Evolutionary conservation across 768 basidiomycete species (phyloP).

Genomic region (Suillus placidus): DNA sequence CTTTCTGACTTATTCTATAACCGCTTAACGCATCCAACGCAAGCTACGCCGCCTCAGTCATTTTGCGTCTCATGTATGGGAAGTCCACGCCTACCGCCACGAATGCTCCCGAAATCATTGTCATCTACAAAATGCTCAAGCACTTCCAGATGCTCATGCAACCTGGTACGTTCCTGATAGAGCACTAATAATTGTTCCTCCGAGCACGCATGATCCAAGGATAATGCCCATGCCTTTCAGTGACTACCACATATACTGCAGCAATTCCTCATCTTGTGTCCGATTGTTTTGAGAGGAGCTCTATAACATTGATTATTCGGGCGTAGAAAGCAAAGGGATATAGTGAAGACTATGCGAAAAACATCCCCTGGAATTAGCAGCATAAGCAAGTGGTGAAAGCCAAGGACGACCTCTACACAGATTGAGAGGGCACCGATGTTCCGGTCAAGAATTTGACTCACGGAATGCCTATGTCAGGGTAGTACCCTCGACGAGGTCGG

Average conservation of each 20-base stretch:
- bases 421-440: background rate
- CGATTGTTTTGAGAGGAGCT: background rate
- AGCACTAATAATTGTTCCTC: no score
- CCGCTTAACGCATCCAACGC: no score
- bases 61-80: no score
- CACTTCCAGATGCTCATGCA: no score
- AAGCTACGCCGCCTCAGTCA: no score
- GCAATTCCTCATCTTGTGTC: background rate
- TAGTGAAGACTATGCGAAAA: no score
- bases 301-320: background rate
- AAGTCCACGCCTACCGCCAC: no score
- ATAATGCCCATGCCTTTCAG: background rate
- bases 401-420: background rate
- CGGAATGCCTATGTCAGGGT: background rate
- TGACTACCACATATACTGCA: background rate
- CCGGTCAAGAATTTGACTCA: background rate
- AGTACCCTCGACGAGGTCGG: constrained; percentile 13
- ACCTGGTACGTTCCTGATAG: no score
- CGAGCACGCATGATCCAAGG: background rate
- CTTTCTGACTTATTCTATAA: no score
- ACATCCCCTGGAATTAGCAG: background rate
- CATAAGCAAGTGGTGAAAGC: background rate
- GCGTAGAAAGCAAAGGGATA: background rate
- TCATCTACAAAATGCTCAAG: no score
- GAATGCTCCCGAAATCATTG: no score